Evolutionary conservation across 2,329 filamentous ascomycete species (phyloP).

Genomic region (Aspergillus ochraceoroseus): DNA sequence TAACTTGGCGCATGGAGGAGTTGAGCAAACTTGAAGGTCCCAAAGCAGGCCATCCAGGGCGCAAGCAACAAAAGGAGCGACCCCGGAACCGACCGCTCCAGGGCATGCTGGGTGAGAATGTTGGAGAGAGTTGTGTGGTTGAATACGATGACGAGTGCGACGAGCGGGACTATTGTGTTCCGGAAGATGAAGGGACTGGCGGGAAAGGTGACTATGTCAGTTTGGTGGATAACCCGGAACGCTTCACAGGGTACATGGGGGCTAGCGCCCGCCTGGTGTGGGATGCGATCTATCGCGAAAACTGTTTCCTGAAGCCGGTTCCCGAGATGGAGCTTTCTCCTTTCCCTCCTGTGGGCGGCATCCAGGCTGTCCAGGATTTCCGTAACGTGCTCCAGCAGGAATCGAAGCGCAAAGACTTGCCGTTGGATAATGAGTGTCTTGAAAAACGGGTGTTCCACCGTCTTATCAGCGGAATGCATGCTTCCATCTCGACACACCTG

Average conservation of each 20-base stretch:
- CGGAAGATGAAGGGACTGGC: constrained; percentile 81
- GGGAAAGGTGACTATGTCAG: constrained; percentile 96
- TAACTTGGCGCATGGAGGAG: constrained; percentile 86
- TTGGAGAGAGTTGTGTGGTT: constrained; percentile 92
- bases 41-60: constrained; percentile 80
- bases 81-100: constrained; percentile 67
- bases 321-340: constrained; percentile 28
- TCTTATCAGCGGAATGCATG: constrained; percentile 94
- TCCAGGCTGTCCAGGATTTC: constrained; percentile 58
- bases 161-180: constrained; percentile 92
- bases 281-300: constrained; percentile 95
- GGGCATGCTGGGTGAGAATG: constrained; percentile 75
- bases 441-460: constrained; percentile 99
- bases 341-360: constrained; percentile 39
- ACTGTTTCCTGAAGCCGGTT: constrained; percentile 68
- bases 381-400: constrained; percentile 54
- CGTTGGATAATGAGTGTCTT: constrained; percentile 84
- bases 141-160: constrained; percentile 98
- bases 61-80: constrained; percentile 64
- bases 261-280: constrained; percentile 83
- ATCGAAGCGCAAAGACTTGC: constrained; percentile 51
- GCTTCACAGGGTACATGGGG: constrained; percentile 90
- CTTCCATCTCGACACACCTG: constrained; percentile 91
- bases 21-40: constrained; percentile 89
- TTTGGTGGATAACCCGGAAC: constrained; percentile 84